phyloP scores from a whole-genome alignment of 148 eudicot genomes.

The Rhododendron williamsianum region DNA sequence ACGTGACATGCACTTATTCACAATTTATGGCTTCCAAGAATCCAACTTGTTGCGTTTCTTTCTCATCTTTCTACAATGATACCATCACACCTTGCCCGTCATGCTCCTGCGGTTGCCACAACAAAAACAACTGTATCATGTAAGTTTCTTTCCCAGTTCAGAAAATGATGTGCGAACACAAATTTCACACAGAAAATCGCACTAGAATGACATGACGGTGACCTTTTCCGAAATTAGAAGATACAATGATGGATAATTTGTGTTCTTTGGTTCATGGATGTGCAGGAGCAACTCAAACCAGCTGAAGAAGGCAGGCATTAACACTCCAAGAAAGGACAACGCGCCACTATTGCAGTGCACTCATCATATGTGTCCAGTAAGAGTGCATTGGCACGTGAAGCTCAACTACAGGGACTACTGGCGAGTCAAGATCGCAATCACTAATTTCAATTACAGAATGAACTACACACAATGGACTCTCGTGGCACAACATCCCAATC shows the following conservation, averaged over 20 bases:
- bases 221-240: neutral
- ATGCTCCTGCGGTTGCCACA: conserved; percentile 77
- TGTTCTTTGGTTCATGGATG: neutral
- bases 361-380: conserved; percentile 58
- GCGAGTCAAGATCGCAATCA: conserved; percentile 49
- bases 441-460: conserved; percentile 52
- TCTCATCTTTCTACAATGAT: conserved; percentile 73
- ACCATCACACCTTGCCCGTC: conserved; percentile 71
- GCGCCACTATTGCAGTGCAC: conserved; percentile 53
- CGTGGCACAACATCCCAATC: conserved; percentile 68
- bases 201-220: neutral
- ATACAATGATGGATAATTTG: neutral
- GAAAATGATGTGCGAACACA: neutral
- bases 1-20: conserved; percentile 79
- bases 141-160: conserved; percentile 18
- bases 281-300: conserved; percentile 39
- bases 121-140: conserved; percentile 50
- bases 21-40: conserved; percentile 54
- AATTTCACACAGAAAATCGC: neutral
- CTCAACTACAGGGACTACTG: conserved; percentile 60
- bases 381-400: conserved; percentile 67
- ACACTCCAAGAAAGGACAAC: conserved; percentile 46
- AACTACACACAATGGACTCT: conserved; percentile 62
- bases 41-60: conserved; percentile 71
- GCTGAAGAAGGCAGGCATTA: conserved; percentile 32